phyloP scores from a whole-genome alignment of 2,329 filamentous ascomycete genomes.

The Hypomyces rosellus region DNA sequence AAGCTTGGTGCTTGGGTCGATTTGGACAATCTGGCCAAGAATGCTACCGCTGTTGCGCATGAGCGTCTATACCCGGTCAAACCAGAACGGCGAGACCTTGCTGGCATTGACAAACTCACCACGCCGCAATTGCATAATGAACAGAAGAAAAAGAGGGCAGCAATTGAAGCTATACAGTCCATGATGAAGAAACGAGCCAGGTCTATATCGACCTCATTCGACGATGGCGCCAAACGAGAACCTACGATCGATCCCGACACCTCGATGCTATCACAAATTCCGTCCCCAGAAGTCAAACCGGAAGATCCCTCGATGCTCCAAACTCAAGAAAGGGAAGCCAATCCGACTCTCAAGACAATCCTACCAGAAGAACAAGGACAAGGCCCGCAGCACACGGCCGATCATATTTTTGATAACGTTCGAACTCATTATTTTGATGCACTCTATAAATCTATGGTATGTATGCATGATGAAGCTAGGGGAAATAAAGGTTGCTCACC shows the following conservation, averaged over 20 bases:
- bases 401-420: constrained; percentile 52
- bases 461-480: constrained; percentile 11
- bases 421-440: constrained; percentile 53
- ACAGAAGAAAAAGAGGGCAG: constrained; percentile 49
- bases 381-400: constrained; percentile 35
- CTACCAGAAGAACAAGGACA: neutral
- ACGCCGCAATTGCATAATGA: constrained; percentile 43
- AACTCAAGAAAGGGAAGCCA: neutral
- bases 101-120: constrained; percentile 24
- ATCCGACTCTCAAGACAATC: neutral
- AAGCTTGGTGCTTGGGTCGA: constrained; percentile 62
- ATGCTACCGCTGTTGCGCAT: constrained; percentile 37
- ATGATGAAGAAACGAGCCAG: constrained; percentile 48
- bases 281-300: constrained; percentile 15
- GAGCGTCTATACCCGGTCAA: constrained; percentile 23
- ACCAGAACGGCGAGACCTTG: constrained; percentile 13
- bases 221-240: constrained; percentile 12
- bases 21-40: constrained; percentile 43
- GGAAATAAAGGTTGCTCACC: neutral
- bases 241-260: constrained; percentile 12
- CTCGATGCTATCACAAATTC: constrained; percentile 14
- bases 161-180: constrained; percentile 58
- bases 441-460: constrained; percentile 57
- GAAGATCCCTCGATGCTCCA: constrained; percentile 12
- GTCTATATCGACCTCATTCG: constrained; percentile 29